Conservation (phyloP, 2,329 filamentous ascomycete species). For the Shiraia bambusicola region DNA sequence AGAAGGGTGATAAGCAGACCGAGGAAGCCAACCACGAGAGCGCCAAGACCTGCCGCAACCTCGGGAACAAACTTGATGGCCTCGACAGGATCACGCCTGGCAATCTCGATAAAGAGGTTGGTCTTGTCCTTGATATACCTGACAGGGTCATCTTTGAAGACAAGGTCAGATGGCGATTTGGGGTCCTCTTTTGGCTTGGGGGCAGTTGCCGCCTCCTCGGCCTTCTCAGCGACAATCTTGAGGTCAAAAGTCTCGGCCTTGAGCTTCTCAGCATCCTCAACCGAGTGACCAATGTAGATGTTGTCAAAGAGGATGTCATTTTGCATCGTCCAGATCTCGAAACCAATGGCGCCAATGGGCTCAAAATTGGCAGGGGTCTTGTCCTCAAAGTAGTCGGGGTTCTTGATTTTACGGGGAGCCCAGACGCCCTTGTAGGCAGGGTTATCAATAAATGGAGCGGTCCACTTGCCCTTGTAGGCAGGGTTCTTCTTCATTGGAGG, state of each 20-base stretch:
- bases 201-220: constrained; percentile 74
- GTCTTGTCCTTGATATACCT: constrained; percentile 88
- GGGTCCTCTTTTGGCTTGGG: constrained; percentile 69
- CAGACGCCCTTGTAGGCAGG: constrained; percentile 96
- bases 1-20: constrained; percentile 69
- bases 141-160: constrained; percentile 89
- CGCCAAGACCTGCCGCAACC: constrained; percentile 77
- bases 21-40: constrained; percentile 68
- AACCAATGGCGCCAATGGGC: constrained; percentile 97
- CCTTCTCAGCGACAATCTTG: constrained; percentile 82
- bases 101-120: constrained; percentile 84
- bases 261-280: constrained; percentile 87
- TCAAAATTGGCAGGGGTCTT: constrained; percentile 96
- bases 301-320: constrained; percentile 98
- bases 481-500: constrained; percentile 93
- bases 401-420: constrained; percentile 93
- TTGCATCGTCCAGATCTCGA: constrained; percentile 99
- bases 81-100: constrained; percentile 77
- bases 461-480: constrained; percentile 99
- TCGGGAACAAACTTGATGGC: constrained; percentile 90
- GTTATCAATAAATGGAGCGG: constrained; percentile 90
- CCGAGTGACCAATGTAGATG: constrained; percentile 98
- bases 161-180: constrained; percentile 73
- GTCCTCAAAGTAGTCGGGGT: constrained; percentile 96
- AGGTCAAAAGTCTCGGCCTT: constrained; percentile 85